Evolutionary conservation across 2,329 filamentous ascomycete genomes (phyloP).

Genomic region (Colletotrichum zoysiae): DNA sequence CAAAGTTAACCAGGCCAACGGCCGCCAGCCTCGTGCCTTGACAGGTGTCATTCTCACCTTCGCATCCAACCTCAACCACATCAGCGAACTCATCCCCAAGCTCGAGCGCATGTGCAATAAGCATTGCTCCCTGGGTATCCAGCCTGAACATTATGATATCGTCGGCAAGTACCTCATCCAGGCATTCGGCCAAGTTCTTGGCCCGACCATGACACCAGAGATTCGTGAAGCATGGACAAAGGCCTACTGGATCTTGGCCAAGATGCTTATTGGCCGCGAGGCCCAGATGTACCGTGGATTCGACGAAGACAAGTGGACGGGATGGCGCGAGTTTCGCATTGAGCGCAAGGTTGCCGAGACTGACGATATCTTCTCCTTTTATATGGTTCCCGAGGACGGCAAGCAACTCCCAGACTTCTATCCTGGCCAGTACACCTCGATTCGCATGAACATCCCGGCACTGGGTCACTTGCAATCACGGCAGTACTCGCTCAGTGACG

Average conservation of each 20-base stretch:
- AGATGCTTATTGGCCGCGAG: conserved; percentile 78
- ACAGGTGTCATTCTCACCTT: conserved; percentile 71
- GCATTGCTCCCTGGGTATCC: conserved; percentile 78
- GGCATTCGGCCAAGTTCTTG: conserved; percentile 76
- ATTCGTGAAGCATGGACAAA: conserved; percentile 76
- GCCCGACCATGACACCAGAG: conserved; percentile 73
- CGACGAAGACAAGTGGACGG: conserved; percentile 66
- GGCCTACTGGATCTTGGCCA: conserved; percentile 80
- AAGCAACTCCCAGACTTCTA: conserved; percentile 71
- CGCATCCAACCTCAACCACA: conserved; percentile 76
- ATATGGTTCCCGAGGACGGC: conserved; percentile 73
- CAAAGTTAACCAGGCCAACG: conserved; percentile 45
- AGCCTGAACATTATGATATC: conserved; percentile 76
- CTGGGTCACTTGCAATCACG: conserved; percentile 73
- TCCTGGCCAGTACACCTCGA: conserved; percentile 80
- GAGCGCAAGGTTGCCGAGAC: conserved; percentile 74
- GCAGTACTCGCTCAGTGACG: conserved; percentile 80
- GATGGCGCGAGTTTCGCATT: conserved; percentile 77
- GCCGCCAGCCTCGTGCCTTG: conserved; percentile 45
- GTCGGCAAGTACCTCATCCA: conserved; percentile 77
- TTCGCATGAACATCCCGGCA: conserved; percentile 68
- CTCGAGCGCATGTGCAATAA: conserved; percentile 76
- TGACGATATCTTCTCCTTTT: conserved; percentile 78
- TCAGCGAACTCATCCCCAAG: conserved; percentile 65
- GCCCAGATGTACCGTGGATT: conserved; percentile 71